Evolutionary conservation across 1,139 yeast genomes (phyloP).

Genomic region (Lodderomyces margitis): DNA sequence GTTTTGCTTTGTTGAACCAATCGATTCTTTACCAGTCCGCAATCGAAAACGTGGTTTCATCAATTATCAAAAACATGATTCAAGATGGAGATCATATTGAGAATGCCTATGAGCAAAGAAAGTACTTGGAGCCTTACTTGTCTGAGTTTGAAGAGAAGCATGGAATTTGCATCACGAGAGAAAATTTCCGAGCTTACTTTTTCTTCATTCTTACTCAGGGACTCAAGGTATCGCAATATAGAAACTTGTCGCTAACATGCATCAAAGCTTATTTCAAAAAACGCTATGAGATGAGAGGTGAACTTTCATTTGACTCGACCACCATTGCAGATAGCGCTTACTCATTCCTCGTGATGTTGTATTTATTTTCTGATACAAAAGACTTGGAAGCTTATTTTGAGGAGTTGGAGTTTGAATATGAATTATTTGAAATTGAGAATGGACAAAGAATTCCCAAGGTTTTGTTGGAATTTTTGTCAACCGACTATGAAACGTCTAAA

Average conservation of each 20-base stretch:
- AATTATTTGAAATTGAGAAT: slow-evolving; percentile 28
- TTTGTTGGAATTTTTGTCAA: slow-evolving; percentile 48
- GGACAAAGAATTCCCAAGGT: slow-evolving; percentile 45
- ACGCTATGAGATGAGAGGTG: slow-evolving; percentile 27
- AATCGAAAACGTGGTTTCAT: slow-evolving; percentile 36
- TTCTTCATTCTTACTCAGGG: slow-evolving; percentile 59
- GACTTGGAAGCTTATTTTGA: slow-evolving; percentile 47
- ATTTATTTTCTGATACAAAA: slow-evolving; percentile 46
- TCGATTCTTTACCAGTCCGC: slow-evolving; percentile 55
- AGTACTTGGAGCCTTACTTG: slow-evolving; percentile 41
- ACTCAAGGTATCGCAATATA: slow-evolving; percentile 58
- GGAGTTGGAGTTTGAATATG: slow-evolving; percentile 41
- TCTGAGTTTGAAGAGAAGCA: slow-evolving; percentile 46
- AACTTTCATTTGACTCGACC: slow-evolving; percentile 9
- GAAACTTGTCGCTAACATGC: slow-evolving; percentile 53
- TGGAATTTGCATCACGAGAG: slow-evolving; percentile 38
- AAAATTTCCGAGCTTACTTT: slow-evolving; percentile 57
- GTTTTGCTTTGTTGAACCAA: slow-evolving; percentile 35
- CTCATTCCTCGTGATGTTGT: slow-evolving; percentile 56
- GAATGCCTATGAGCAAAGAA: slow-evolving; percentile 37
- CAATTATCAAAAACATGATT: slow-evolving; percentile 26
- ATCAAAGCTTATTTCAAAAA: slow-evolving; percentile 50
- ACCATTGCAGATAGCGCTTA: slow-evolving; percentile 20
- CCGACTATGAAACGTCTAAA: slow-evolving; percentile 41
- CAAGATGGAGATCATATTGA: slow-evolving; percentile 25